Base-by-base conservation (phyloP, 2,329 filamentous ascomycete genomes). In the Blumeria graminis region DNA sequence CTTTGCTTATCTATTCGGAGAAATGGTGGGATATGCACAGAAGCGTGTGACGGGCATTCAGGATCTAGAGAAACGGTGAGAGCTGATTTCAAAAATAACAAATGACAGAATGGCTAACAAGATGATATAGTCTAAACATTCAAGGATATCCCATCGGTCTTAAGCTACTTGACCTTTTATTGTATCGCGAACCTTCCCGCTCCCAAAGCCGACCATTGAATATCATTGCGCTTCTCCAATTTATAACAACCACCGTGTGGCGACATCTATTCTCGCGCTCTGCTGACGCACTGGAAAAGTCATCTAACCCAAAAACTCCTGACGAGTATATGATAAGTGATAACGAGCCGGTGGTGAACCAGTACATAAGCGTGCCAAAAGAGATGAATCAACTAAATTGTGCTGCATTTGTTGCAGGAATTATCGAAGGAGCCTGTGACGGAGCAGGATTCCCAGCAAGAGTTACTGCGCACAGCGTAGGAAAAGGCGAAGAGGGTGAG, bases 251-350 rank as follows among this genome's bases (percentile, higher is more conserved):
- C 60, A 84, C 83, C 56, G 76, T 95, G 56, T 98, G 90, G 85
- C 81, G 84, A 62, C 85, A 94, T 69, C 83, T 98, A 53, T 98
- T 98, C 69, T 81, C 80, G 39, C 84, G 90, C 1, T 82, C 89
- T 57, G 92, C 92, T 33, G 90, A 96, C 71, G 84, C 87, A 16
- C 80, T 98, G 58, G 92, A 98, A 71, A 89, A 92, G 71, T 86
- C 81, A 58, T 81, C 81, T 56, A 82, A 86, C 64, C 82, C 85
- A 8, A 78, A 82, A 56, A 90, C 88, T 55, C 82, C 86, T 8
- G 87, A 92, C 63, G 90, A 96, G 72, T 98, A 96, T 74, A 96
- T 98, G 90, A 92, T 98, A 64, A 86, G 89, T 64, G 92, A 98
- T 71, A 96, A 98, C 70, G 92, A 96, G 68, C 92, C 92, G 22